Conservation (phyloP, 495 filamentous ascomycete species). For the Parachaetomium inaequale region DNA sequence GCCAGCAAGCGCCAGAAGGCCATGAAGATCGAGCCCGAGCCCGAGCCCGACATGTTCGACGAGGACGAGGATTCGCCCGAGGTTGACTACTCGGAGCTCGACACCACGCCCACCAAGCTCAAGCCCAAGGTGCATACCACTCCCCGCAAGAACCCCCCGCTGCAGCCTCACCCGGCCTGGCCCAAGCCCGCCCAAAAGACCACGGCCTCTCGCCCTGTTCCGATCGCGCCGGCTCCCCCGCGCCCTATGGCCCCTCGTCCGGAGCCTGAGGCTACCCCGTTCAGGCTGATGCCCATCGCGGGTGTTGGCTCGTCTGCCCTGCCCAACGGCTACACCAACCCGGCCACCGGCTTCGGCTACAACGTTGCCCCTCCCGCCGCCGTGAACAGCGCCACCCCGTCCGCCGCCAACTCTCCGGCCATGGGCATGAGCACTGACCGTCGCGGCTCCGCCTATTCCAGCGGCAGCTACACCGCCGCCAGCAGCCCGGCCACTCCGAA, state of each 20-base stretch:
- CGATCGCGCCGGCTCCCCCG: neutral
- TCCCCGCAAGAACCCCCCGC: neutral
- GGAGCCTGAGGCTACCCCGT: neutral
- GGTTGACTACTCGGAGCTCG: constrained; percentile 28
- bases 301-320: neutral
- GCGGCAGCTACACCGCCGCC: neutral
- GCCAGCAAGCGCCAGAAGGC: constrained; percentile 23
- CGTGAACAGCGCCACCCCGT: neutral
- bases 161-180: neutral
- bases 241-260: neutral
- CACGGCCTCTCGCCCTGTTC: neutral
- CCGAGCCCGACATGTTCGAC: constrained; percentile 18
- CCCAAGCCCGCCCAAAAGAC: neutral
- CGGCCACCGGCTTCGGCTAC: neutral
- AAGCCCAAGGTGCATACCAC: neutral
- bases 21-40: constrained; percentile 5
- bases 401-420: neutral
- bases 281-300: neutral
- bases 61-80: constrained; percentile 27
- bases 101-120: constrained; percentile 18
- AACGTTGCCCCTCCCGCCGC: neutral
- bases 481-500: constrained; percentile 1
- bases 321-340: constrained; percentile 5
- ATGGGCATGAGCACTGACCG: neutral
- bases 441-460: neutral